Evolutionary conservation across 2,329 filamentous ascomycete genomes (phyloP), one percentile per base, ranked within the genome.

Genomic region (Podosphaera aphanis): DNA sequence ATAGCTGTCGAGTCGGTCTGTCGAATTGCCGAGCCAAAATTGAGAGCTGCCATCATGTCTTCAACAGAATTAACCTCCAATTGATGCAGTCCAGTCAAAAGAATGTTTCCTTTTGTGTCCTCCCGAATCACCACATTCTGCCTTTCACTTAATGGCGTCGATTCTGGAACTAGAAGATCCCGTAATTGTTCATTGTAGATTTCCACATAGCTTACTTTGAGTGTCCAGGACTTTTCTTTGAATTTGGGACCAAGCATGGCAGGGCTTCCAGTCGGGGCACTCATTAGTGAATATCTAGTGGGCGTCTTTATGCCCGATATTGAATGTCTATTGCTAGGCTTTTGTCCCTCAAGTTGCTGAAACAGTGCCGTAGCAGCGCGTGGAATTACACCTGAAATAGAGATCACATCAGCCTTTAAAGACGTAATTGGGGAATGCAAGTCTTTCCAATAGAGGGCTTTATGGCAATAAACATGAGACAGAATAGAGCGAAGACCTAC

Each of bases 131-230:
- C 80, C n/a, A 98, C 86, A 25, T 71, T 70, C 44, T 71, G 71
- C 49, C 90, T 77, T 57, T 95, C 88, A 50, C 69, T 64, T 5
- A 64, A 55, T 1, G 80, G 74, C 0, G 78, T 71, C 40, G 75
- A 63, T 40, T 94, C 88, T 0, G 84, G 75, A 3, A 93, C 65
- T 31, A 98, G 69, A 15, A 98, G 69, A 66, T 98, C 90, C 55
- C 90, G 78, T 25, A 95, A 68, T 58, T 92, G 82, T 63, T 98
- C 90, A 59, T 98, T 95, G 66, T 98, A 98, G 52, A 98, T 98
- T 67, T 95, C 74, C 51, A 94, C 83, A 58, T 94, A 94, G 1
- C 86, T 94, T 10, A 88, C 90, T 61, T 82, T 93, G 56, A 98
- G 66, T 45, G 83, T 79, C 90, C 90, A 98, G 50, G 71, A 81